Base-by-base conservation (phyloP, 148 eudicot genomes). In the Amaranthus hypochondriacus region DNA sequence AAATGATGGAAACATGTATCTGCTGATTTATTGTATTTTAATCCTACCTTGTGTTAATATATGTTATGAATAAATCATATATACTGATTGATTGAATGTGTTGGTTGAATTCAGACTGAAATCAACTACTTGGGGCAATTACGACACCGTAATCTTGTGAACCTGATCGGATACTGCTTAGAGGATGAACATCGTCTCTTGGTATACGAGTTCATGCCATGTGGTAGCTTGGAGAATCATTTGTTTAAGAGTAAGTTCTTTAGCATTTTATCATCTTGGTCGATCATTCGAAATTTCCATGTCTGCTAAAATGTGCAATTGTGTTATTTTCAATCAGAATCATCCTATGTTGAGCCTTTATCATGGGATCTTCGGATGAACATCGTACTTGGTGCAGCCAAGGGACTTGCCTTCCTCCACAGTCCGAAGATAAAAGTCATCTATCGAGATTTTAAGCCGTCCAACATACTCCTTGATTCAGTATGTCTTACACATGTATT, bases 151-250 rank as follows among this genome's bases (percentile, higher is more conserved):
- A 93, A 93, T 85, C 86, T 93, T 62, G 97, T 88, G 71, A 89
- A 86, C 70, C 71, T 89, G 72, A 77, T 92, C 49, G 97, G 97
- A 43, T 92, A 89, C 80, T 92, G 98, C 84, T 67, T 84, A 73
- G 98, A 90, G 78, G 93, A 92, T 60, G 98, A 92, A 18, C 95
- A 89, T 57, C 86, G 92, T 71, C 89, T 92, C 71, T 87, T 92
- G 48, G 87, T 89, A 18, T 88, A 92, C 48, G 92, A 92, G 81
- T 92, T 92, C 80, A 90, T 90, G 97, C 87, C 90, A 0, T 82
- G 86, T 46, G 93, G 97, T 73, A 92, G 96, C 90, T 82, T 90
- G 86, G 96, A 92, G 73, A 80, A 87, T 68, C 97, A 92, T 84
- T 80, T 92, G 21, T 90, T 88, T 70, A 84, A 87, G 77, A 88